Evolutionary conservation across 176 grass and related monocot species (phyloP), one percentile per base, ranked within the genome.

Genomic region (Oryza officinalis): DNA sequence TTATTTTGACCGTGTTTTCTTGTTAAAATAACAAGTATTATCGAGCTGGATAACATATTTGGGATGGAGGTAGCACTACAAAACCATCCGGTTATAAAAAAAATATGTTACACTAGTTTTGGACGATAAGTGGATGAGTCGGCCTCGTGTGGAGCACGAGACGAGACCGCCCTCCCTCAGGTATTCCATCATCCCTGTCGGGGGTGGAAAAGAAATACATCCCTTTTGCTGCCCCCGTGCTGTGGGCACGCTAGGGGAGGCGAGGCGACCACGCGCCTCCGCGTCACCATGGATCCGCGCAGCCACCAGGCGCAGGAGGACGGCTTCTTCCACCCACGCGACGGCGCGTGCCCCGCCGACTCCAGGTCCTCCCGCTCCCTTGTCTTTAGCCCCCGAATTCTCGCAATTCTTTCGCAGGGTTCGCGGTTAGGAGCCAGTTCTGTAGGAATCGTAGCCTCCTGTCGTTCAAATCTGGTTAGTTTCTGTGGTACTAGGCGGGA

Each of bases 251-350:
- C 61, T 27, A 75, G 33, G 33, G 85, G 70, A 67, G 78, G 70
- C 46, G 61, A 68, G 78, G 70, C 46, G 61, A 68, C 77, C 77
- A 67, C 77, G 85, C 85, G 70, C 70, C 69, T 38, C 57, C 44
- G 17, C 46, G 44, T 57, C 63, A 26, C 65, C 79, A 87, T 87
- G 79, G 79, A 87, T 82, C 86, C 72, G 60, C 77, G 43, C 23
- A 35, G 44, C 69, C 60, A 40, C 69, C 60, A 73, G 59, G 18
- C 77, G 50, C 79, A 75, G 79, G 72, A 76, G 27, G 79, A 77
- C 7, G 37, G 65, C 65, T 87, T 87, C 64, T 82, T 87, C 27
- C 47, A 43, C 47, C 30, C 65, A 26, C 47, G 30, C 26, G 78
- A 81, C 46, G 20, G 45, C 65, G 65, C 45, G 28, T 81, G 44